phyloP scores from a whole-genome alignment of 768 basidiomycete genomes.

The Naganishia antarctica region DNA sequence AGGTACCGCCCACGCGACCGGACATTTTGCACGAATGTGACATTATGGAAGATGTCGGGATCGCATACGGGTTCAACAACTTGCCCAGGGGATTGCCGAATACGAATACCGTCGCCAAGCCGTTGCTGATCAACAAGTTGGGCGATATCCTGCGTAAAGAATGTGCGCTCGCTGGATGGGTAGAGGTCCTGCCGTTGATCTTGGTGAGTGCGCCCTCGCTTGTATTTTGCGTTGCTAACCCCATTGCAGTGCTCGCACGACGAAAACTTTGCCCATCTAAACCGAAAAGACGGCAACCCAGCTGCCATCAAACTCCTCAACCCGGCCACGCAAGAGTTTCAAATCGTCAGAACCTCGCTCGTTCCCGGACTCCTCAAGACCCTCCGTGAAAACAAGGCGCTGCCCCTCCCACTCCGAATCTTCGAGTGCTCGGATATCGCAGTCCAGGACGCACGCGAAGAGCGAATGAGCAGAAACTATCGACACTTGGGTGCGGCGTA shows the following conservation, averaged over 20 bases:
- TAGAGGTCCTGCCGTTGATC: slow-evolving; percentile 89
- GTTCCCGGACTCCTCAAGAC: slow-evolving; percentile 95
- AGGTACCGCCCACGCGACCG: slow-evolving; percentile 88
- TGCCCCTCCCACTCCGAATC: slow-evolving; percentile 82
- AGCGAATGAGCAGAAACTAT: slow-evolving; percentile 64
- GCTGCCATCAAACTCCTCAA: slow-evolving; percentile 86
- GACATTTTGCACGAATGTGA: slow-evolving; percentile 98
- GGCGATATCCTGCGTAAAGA: slow-evolving; percentile 81
- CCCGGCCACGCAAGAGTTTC: slow-evolving; percentile 95
- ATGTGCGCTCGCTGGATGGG: slow-evolving; percentile 93
- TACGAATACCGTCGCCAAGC: slow-evolving; percentile 91
- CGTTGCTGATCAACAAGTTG: slow-evolving; percentile 79
- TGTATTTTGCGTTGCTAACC: neutral
- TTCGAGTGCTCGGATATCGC: slow-evolving; percentile 94
- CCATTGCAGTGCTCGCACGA: slow-evolving; percentile 82
- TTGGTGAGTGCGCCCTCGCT: slow-evolving; percentile 58
- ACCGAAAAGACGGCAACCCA: slow-evolving; percentile 65
- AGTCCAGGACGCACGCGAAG: slow-evolving; percentile 70
- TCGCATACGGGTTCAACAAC: slow-evolving; percentile 97
- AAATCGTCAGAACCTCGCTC: slow-evolving; percentile 92
- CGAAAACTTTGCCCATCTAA: slow-evolving; percentile 93
- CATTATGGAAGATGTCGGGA: slow-evolving; percentile 95
- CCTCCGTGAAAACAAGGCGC: slow-evolving; percentile 89
- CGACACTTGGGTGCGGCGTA: slow-evolving; percentile 84
- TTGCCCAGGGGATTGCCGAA: slow-evolving; percentile 84